phyloP scores from a whole-genome alignment of 2,329 filamentous ascomycete genomes.

The Fusarium brevicatenulatum region DNA sequence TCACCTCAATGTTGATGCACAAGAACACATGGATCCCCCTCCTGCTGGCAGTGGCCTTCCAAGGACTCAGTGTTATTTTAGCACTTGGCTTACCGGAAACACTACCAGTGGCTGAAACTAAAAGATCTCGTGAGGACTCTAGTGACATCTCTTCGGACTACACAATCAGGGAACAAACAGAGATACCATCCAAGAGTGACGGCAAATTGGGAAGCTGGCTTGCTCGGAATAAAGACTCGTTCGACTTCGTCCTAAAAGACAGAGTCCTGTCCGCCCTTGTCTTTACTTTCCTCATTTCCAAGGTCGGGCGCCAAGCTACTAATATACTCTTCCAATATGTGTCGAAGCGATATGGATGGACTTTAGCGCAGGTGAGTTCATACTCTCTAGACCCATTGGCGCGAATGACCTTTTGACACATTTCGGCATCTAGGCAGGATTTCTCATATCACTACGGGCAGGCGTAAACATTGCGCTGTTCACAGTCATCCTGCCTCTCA shows the following conservation, averaged over 20 bases:
- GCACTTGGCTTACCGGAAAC: background rate
- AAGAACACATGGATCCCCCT: conserved; percentile 5
- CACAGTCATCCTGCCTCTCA: background rate
- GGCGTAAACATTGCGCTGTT: background rate
- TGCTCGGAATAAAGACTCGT: background rate
- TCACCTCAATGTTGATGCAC: background rate
- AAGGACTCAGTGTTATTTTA: background rate
- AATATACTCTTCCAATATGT: conserved; percentile 10
- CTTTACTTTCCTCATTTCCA: background rate
- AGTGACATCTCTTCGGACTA: background rate
- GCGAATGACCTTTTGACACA: background rate
- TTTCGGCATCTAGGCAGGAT: background rate
- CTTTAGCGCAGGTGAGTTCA: background rate
- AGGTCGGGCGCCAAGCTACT: background rate
- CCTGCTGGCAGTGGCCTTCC: background rate
- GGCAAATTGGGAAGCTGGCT: background rate
- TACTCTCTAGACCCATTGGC: background rate
- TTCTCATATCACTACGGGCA: conserved; percentile 2
- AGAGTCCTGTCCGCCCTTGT: background rate
- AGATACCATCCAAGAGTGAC: background rate
- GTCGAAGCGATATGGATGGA: conserved; percentile 5
- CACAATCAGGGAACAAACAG: background rate
- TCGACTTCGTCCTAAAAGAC: background rate
- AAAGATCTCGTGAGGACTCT: background rate
- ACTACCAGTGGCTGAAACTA: background rate